Percentiles rank a stretch among this genome's conserved stretches.
phyloP scores from a whole-genome alignment of 805 yeast species.

The Blastobotrys attinorum region DNA sequence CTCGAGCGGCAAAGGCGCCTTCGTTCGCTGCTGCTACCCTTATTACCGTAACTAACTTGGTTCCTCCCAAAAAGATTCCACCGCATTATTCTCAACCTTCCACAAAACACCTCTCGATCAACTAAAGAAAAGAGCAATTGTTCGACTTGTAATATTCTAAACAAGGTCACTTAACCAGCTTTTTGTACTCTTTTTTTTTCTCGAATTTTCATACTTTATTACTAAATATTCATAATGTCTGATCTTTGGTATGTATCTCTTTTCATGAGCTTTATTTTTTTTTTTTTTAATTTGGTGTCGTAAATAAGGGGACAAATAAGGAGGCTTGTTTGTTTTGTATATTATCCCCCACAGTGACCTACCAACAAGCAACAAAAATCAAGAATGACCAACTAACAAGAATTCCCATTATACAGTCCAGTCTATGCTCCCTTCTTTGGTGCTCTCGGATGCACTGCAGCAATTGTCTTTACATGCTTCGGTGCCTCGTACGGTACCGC shows the following conservation, averaged over 20 bases:
- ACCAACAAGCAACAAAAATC: background rate
- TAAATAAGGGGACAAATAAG: background rate
- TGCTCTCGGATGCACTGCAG: slow-evolving; percentile 98
- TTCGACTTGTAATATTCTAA: too few species aligned
- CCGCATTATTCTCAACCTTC: background rate
- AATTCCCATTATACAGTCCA: slow-evolving; percentile 49
- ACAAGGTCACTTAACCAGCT: too few species aligned
- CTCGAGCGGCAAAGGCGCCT: too few species aligned
- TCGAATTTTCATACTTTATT: too few species aligned
- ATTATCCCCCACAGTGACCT: too few species aligned
- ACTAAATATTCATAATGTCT: slow-evolving; percentile 48
- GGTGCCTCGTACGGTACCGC: slow-evolving; percentile 99
- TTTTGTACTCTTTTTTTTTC: too few species aligned
- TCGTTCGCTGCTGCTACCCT: too few species aligned
- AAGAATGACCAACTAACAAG: too few species aligned
- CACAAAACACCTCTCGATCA: background rate
- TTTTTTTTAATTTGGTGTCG: background rate
- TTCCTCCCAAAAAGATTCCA: background rate
- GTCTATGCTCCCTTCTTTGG: slow-evolving; percentile 96
- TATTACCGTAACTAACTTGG: too few species aligned
- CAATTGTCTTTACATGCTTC: slow-evolving; percentile 92
- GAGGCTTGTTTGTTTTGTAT: background rate
- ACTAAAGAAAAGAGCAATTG: too few species aligned
- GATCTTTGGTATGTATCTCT: slow-evolving; percentile 60
- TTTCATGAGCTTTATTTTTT: too few species aligned